Evolutionary conservation across 805 yeast species (phyloP).

Genomic region (Nakazawaea laoshanensis): DNA sequence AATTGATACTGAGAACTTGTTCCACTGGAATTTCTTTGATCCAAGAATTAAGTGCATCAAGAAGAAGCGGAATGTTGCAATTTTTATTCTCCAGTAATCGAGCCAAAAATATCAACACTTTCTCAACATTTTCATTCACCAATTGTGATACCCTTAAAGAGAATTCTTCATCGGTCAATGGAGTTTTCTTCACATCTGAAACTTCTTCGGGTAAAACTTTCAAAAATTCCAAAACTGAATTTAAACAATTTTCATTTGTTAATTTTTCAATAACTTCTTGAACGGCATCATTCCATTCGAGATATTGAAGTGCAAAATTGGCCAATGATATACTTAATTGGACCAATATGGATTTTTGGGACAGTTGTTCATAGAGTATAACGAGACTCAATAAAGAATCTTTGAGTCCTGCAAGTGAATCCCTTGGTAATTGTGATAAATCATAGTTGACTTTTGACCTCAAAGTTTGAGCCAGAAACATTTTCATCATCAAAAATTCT

Average conservation of each 20-base stretch:
- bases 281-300: slow-evolving; percentile 66
- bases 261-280: slow-evolving; percentile 52
- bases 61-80: slow-evolving; percentile 31
- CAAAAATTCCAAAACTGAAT: slow-evolving; percentile 65
- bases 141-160: slow-evolving; percentile 53
- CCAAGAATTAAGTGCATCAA: slow-evolving; percentile 86
- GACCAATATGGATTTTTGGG: slow-evolving; percentile 55
- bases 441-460: slow-evolving; percentile 82
- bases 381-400: slow-evolving; percentile 56
- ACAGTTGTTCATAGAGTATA: slow-evolving; percentile 31
- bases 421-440: slow-evolving; percentile 63
- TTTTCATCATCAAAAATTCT: slow-evolving; percentile 44
- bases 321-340: slow-evolving; percentile 81
- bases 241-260: slow-evolving; percentile 27
- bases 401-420: slow-evolving; percentile 53
- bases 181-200: slow-evolving; percentile 64
- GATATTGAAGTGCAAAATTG: slow-evolving; percentile 69
- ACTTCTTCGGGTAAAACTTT: slow-evolving; percentile 90
- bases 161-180: slow-evolving; percentile 77
- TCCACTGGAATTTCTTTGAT: slow-evolving; percentile 76
- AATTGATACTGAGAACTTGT: slow-evolving; percentile 50
- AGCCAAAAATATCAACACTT: slow-evolving; percentile 56
- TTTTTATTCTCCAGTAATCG: slow-evolving; percentile 28
- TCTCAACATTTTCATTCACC: slow-evolving; percentile 57
- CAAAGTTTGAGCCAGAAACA: slow-evolving; percentile 89